Percentiles rank a stretch among this genome's conserved stretches.
Evolutionary conservation across 2,329 filamentous ascomycete genomes (phyloP).

Genomic region (Penicillium sp.): DNA sequence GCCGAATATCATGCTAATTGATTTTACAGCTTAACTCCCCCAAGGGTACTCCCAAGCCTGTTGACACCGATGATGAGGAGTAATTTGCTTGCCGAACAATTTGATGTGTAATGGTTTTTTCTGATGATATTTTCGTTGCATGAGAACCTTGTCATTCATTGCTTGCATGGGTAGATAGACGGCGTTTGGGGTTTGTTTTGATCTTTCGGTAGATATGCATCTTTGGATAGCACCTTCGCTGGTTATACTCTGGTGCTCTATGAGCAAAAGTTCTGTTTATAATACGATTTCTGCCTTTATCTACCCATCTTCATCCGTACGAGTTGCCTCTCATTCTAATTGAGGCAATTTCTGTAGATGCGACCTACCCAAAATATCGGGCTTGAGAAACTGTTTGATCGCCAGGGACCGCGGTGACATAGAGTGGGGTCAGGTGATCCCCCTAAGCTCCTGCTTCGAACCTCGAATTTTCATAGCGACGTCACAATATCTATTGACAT

Average conservation of each 20-base stretch:
- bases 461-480: not conserved
- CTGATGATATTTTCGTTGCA: conserved; percentile 16
- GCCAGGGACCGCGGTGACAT: not conserved
- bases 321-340: not conserved
- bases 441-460: not conserved
- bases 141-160: conserved; percentile 18
- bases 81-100: conserved; percentile 18
- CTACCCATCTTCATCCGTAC: not conserved
- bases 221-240: conserved; percentile 1
- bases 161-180: conserved; percentile 24
- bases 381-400: not conserved
- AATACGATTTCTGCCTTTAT: not conserved
- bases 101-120: conserved; percentile 20
- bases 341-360: not conserved
- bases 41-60: conserved; percentile 73
- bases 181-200: conserved; percentile 17
- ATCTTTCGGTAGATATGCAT: conserved; percentile 15
- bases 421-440: not conserved
- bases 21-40: conserved; percentile 69
- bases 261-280: conserved; percentile 15
- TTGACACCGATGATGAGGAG: conserved; percentile 71
- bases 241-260: conserved; percentile 3
- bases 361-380: not conserved
- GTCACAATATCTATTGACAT: not conserved
- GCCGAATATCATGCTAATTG: conserved; percentile 7